Conservation (phyloP, 2,329 filamentous ascomycete genomes). For the Clathrospora elynae region DNA sequence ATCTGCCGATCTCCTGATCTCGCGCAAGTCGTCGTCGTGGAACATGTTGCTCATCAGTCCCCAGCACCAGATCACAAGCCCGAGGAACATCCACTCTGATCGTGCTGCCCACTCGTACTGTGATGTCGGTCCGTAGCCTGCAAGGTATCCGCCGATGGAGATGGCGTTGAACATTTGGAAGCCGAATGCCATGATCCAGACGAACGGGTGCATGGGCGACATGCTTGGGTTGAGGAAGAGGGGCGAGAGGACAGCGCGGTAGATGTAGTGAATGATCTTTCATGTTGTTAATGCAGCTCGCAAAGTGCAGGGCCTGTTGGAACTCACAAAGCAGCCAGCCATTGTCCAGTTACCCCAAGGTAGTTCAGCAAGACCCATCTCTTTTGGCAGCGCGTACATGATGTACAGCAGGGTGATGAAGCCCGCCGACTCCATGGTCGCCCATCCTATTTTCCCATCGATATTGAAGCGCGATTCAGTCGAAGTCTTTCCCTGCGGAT, state of each 20-base stretch:
- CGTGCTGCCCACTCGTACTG: conserved; percentile 57
- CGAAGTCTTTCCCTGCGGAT: conserved; percentile 93
- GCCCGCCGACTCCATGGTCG: conserved; percentile 83
- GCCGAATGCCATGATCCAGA: conserved; percentile 66
- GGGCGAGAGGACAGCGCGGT: conserved; percentile 84
- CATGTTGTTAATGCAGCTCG: conserved; percentile 9
- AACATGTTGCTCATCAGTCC: conserved; percentile 82
- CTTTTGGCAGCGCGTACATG: conserved; percentile 68
- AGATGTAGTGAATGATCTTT: conserved; percentile 81
- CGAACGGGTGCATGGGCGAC: conserved; percentile 78
- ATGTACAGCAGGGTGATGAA: conserved; percentile 79
- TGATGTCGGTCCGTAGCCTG: conserved; percentile 75
- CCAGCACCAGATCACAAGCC: conserved; percentile 75
- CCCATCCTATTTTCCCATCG: conserved; percentile 87
- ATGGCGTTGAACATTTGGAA: conserved; percentile 86
- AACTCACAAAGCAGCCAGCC: conserved; percentile 65
- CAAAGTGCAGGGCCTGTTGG: background rate
- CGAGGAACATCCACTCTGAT: conserved; percentile 59
- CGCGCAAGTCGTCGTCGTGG: conserved; percentile 86
- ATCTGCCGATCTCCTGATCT: conserved; percentile 76
- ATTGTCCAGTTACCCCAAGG: conserved; percentile 81
- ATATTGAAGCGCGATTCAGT: conserved; percentile 75
- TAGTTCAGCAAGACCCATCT: conserved; percentile 62
- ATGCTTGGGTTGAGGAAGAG: conserved; percentile 84
- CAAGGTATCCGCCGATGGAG: conserved; percentile 79